Evolutionary conservation across 2,329 filamentous ascomycete genomes (phyloP).

Genomic region (Penicillium sp.): DNA sequence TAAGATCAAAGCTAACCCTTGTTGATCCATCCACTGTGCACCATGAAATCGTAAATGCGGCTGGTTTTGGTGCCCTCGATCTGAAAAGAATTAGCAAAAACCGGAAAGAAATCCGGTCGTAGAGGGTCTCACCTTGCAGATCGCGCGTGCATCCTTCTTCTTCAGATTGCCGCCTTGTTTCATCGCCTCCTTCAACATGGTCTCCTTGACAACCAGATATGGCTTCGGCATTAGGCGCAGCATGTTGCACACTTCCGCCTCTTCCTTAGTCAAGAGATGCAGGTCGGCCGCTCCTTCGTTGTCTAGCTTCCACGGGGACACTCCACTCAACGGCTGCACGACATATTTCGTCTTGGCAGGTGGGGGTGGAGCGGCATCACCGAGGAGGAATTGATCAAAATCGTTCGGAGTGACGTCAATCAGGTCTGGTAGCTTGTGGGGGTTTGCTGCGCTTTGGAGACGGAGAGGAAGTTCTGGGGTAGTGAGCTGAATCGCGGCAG

Average conservation of each 20-base stretch:
- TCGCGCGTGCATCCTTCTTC: constrained; percentile 88
- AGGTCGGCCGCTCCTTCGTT: constrained; percentile 74
- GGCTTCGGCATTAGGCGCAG: constrained; percentile 88
- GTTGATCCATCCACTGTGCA: constrained; percentile 86
- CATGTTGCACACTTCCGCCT: constrained; percentile 80
- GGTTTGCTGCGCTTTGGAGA: constrained; percentile 44
- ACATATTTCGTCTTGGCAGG: constrained; percentile 54
- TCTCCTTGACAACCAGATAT: constrained; percentile 91
- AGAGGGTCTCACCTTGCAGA: constrained; percentile 58
- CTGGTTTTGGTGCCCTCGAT: constrained; percentile 83
- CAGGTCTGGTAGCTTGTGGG: constrained; percentile 31
- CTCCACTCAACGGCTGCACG: constrained; percentile 48
- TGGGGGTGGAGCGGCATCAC: constrained; percentile 41
- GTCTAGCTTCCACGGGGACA: constrained; percentile 60
- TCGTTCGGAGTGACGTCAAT: constrained; percentile 46
- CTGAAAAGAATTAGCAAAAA: constrained; percentile 33
- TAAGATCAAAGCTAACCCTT: constrained; percentile 59
- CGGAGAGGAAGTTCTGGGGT: constrained; percentile 73
- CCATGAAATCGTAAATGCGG: constrained; percentile 90
- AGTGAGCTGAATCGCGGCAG: constrained; percentile 73
- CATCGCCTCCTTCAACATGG: constrained; percentile 84
- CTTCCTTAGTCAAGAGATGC: constrained; percentile 80
- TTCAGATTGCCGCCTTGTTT: constrained; percentile 85
- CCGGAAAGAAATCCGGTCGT: neutral
- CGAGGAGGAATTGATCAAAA: constrained; percentile 54